Evolutionary conservation across 179 eudicot species (phyloP).

Genomic region (Drosera spatulata): DNA sequence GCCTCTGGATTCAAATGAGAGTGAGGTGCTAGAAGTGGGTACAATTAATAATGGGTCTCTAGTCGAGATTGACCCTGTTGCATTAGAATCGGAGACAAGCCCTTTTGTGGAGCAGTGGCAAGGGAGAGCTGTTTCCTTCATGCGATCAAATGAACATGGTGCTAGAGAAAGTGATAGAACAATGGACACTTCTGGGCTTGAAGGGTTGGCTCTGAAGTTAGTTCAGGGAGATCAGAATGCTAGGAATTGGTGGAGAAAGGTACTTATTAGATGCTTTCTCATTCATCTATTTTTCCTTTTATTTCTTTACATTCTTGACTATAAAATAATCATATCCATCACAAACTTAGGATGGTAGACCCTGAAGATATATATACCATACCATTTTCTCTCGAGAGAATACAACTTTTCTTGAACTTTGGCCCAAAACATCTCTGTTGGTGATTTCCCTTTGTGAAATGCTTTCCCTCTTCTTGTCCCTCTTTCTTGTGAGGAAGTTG

Average conservation of each 20-base stretch:
- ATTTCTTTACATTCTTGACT: no score
- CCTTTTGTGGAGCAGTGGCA: constrained; percentile 94
- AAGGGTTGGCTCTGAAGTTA: constrained; percentile 68
- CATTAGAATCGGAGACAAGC: constrained; percentile 30
- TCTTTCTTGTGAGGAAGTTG: no score
- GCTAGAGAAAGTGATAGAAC: constrained; percentile 39
- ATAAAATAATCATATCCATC: no score
- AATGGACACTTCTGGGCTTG: constrained; percentile 81
- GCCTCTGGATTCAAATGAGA: constrained; percentile 28
- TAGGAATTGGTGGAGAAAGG: constrained; percentile 97
- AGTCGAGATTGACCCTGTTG: constrained; percentile 14
- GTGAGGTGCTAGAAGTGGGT: constrained; percentile 17
- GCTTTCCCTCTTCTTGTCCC: no score
- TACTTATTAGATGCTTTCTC: no score
- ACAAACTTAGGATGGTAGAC: no score
- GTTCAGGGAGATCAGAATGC: constrained; percentile 76
- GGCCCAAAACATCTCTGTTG: no score
- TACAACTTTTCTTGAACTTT: no score
- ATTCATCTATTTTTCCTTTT: no score
- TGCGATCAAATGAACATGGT: constrained; percentile 76
- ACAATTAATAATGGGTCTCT: constrained; percentile 28
- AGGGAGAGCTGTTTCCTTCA: constrained; percentile 64
- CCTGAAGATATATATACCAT: no score
- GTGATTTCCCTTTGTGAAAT: no score
- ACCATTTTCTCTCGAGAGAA: no score